Evolutionary conservation across 116 monocot species (phyloP), one percentile per base, ranked within the genome.

Genomic region (Trichopus zeylanicus): DNA sequence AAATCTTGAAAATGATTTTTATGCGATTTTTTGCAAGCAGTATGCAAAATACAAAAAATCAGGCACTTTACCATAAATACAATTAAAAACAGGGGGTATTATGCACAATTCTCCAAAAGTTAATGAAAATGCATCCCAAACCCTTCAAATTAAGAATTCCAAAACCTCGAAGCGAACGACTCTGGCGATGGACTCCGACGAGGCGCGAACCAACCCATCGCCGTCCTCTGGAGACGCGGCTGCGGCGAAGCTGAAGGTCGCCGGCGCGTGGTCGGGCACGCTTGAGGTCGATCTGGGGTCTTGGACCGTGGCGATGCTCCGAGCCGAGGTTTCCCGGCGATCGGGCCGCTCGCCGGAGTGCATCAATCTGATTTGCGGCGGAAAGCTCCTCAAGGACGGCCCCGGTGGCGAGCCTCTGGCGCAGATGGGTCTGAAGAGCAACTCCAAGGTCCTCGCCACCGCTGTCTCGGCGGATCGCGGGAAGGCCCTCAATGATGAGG

Each of bases 301-400:
- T 31, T 91, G 88, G 92, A 92, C 92, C 23, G 62, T 88, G 5
- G 48, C 70, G 70, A 83, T 75, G 73, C 84, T 99, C 53, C 79
- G 85, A 0, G 75, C 76, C 21, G 98, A 98, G 71, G 75, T 98
- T 6, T 70, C 75, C 21, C 37, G 57, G 55, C 79, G 91, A 46
- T 69, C 78, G 23, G 69, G 63, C 46, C 70, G 33, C 7, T 56
- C 51, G n/a, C 69, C 70, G 13, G 79, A 75, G 20, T 70, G 64
- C 65, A 66, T 98, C 59, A 91, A 80, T 29, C 71, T 98, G 29
- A 98, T 98, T 57, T 85, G 77, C 56, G 75, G 71, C 22, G 98
- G 92, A 7, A 85, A 82, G 57, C 65, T 92, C 16, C 63, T 91
- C 25, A 76, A 49, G 68, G 88, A 91, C 48, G 68, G 51, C 9